A percentile compares a stretch with the other conserved stretches of the same genome.
Evolutionary conservation across 768 basidiomycete species (phyloP).

Genomic region (Mycena epipterygia): DNA sequence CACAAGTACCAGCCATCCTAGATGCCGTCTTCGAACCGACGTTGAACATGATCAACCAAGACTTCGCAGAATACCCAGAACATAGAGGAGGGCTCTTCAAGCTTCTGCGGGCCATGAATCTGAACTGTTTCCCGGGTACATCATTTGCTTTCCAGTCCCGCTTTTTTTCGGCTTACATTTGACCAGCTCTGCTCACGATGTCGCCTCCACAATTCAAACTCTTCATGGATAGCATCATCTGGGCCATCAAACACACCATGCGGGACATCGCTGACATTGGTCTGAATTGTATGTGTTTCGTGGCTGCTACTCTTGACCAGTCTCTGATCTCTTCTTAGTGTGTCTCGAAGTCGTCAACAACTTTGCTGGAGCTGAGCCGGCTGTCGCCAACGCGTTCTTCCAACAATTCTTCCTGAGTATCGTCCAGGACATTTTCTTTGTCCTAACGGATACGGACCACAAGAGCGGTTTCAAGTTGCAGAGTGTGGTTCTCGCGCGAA

Average conservation of each 20-base stretch:
- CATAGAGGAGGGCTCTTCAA: slow-evolving; percentile 98
- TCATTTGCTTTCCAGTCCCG: slow-evolving; percentile 36
- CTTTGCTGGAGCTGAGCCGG: slow-evolving; percentile 82
- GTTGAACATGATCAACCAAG: slow-evolving; percentile 98
- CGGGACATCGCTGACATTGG: slow-evolving; percentile 96
- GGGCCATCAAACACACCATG: slow-evolving; percentile 99
- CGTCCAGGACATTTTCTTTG: slow-evolving; percentile 96
- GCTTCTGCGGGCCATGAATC: slow-evolving; percentile 91
- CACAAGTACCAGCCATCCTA: slow-evolving; percentile 94
- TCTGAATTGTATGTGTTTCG: slow-evolving; percentile 71
- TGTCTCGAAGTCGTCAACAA: slow-evolving; percentile 96
- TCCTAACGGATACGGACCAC: slow-evolving; percentile 97
- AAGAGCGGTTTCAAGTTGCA: slow-evolving; percentile 99
- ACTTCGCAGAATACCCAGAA: slow-evolving; percentile 98
- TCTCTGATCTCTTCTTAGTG: slow-evolving; percentile 60
- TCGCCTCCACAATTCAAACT: slow-evolving; percentile 96
- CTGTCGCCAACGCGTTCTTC: slow-evolving; percentile 94
- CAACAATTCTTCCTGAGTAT: slow-evolving; percentile 95
- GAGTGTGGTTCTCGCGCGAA: slow-evolving; percentile 89
- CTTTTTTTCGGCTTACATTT: slow-evolving; percentile 30
- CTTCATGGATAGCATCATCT: slow-evolving; percentile 97
- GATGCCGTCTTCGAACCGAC: slow-evolving; percentile 99
- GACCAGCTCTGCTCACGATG: slow-evolving; percentile 82
- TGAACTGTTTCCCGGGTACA: slow-evolving; percentile 95
- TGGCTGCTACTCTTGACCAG: neutral